These are phyloP conservation scores for Moesziomyces globuligerus DNA, from an alignment of 1,284 basidiomycete species.

Conservation along the genomic window DNA sequence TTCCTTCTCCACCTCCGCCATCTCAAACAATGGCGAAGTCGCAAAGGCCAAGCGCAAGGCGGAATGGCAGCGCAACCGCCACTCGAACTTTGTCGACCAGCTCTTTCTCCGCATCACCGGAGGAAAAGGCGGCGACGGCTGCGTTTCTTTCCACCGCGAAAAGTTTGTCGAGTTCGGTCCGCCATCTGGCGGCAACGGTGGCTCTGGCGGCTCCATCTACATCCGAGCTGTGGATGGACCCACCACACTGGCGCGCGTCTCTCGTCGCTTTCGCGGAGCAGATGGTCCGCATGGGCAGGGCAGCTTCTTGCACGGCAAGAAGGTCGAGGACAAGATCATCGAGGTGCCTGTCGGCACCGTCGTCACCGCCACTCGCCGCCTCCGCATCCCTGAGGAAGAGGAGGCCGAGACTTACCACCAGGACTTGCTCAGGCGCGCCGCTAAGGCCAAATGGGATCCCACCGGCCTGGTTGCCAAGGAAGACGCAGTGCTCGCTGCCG, in stretches of 20 bases:
- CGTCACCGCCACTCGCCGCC: conserved; percentile 46
- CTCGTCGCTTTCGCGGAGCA: conserved; percentile 46
- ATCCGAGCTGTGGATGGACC: conserved; percentile 53
- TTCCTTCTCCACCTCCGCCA: conserved; percentile 16
- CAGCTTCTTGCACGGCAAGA: conserved; percentile 56
- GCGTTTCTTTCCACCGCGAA: conserved; percentile 64
- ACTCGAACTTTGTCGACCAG: conserved; percentile 61
- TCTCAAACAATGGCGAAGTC: conserved; percentile 3
- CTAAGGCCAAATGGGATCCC: conserved; percentile 42
- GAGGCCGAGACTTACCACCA: conserved; percentile 50
- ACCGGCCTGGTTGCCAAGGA: conserved; percentile 40
- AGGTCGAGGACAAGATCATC: conserved; percentile 53
- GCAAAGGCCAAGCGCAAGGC: conserved; percentile 49
- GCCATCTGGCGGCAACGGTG: conserved; percentile 64
- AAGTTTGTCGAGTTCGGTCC: conserved; percentile 66
- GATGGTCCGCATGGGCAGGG: conserved; percentile 63
- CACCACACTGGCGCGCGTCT: conserved; percentile 57
- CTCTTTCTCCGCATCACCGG: conserved; percentile 50
- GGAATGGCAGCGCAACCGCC: conserved; percentile 54
- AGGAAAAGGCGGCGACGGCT: conserved; percentile 65
- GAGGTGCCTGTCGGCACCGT: conserved; percentile 66
- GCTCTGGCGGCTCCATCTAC: conserved; percentile 60
- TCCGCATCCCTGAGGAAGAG: conserved; percentile 43
- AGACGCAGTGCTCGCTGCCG: conserved; percentile 31
- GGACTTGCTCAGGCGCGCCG: conserved; percentile 41